These are phyloP conservation scores for Thalia dealbata DNA, from an alignment of 176 grass and related monocot genomes.

Conservation along the genomic window DNA sequence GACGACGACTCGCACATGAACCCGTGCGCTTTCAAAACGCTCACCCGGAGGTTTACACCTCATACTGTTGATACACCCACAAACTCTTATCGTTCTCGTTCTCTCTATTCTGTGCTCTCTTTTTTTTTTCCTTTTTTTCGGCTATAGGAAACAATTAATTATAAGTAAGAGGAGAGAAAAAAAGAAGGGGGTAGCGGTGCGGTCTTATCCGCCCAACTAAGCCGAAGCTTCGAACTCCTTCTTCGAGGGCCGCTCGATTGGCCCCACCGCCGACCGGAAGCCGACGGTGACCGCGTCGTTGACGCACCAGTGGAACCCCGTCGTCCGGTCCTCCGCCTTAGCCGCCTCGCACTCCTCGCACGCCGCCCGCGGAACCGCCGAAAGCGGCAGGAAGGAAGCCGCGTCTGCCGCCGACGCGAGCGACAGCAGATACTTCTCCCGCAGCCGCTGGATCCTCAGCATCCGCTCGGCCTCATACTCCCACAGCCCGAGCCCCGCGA, in stretches of 20 bases:
- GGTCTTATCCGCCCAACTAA: constrained; percentile 4
- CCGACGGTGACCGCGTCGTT: constrained; percentile 54
- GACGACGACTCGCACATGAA: neutral
- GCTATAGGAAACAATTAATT: neutral
- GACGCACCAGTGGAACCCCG: constrained; percentile 76
- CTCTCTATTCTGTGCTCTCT: too few species aligned
- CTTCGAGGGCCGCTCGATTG: constrained; percentile 61
- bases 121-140: neutral
- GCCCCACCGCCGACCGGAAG: constrained; percentile 63
- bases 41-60: neutral
- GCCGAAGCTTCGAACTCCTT: constrained; percentile 31
- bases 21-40: neutral
- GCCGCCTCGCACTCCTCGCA: constrained; percentile 79
- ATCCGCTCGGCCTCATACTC: constrained; percentile 43
- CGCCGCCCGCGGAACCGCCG: neutral
- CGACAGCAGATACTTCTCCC: constrained; percentile 41
- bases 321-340: constrained; percentile 18
- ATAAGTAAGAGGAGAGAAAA: neutral
- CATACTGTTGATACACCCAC: neutral
- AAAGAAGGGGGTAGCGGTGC: neutral
- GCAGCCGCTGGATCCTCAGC: constrained; percentile 42
- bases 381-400: neutral
- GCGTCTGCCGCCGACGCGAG: constrained; percentile 4
- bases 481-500: constrained; percentile 23
- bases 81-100: too few species aligned